These are phyloP conservation scores for Vicia villosa DNA, from an alignment of 306 rosid genomes.

Conservation along the genomic window DNA sequence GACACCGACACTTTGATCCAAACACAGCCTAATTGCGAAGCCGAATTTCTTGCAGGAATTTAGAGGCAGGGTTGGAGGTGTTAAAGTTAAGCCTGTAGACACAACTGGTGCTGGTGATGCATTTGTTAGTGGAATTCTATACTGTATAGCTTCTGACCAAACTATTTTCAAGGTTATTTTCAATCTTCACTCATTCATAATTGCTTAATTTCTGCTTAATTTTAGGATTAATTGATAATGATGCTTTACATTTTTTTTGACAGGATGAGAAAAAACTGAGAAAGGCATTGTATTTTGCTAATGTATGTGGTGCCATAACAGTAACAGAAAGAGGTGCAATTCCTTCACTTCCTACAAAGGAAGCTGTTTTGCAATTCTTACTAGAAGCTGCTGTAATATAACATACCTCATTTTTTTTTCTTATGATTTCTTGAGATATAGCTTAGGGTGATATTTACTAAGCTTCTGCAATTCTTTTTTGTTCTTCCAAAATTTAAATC, in stretches of 20 bases:
- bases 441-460: slow-evolving; percentile 18
- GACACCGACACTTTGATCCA: no score
- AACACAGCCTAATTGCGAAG: background rate
- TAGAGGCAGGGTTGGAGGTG: slow-evolving; percentile 75
- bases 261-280: slow-evolving; percentile 69
- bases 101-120: slow-evolving; percentile 99
- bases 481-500: background rate
- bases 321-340: slow-evolving; percentile 85
- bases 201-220: no score
- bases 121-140: slow-evolving; percentile 80
- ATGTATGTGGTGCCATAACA: slow-evolving; percentile 78
- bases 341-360: slow-evolving; percentile 79
- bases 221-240: no score
- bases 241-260: slow-evolving; percentile 1
- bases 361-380: slow-evolving; percentile 58
- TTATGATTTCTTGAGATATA: slow-evolving; percentile 38
- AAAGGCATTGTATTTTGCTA: slow-evolving; percentile 72
- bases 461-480: slow-evolving; percentile 9
- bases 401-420: background rate
- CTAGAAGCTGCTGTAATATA: slow-evolving; percentile 44
- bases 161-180: slow-evolving; percentile 58
- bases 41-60: slow-evolving; percentile 59
- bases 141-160: slow-evolving; percentile 65
- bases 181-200: no score
- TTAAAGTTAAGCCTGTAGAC: slow-evolving; percentile 74